Percentiles rank a stretch among this genome's conserved stretches.
Conservation (phyloP, 2,329 filamentous ascomycete species). For the Didymellaceae sp. region DNA sequence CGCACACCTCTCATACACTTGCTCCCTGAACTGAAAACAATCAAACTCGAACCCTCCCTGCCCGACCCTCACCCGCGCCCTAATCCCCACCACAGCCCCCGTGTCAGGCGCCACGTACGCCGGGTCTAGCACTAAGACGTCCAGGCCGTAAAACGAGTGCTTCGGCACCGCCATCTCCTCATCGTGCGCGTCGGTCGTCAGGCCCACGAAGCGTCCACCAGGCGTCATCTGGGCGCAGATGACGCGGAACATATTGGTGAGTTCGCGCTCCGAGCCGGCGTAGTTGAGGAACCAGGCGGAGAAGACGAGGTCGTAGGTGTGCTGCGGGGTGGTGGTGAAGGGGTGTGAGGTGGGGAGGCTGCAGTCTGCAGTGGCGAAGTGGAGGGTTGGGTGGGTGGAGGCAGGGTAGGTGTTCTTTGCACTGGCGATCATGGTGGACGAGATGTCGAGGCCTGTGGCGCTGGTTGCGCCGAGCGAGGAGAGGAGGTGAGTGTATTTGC, state of each 20-base stretch:
- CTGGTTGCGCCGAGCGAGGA: constrained; percentile 27
- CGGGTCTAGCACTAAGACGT: constrained; percentile 28
- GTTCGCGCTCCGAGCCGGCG: constrained; percentile 29
- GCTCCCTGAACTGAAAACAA: constrained; percentile 32
- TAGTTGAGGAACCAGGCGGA: constrained; percentile 44
- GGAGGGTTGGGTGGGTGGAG: constrained; percentile 19
- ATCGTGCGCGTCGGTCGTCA: constrained; percentile 36
- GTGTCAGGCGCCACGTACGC: constrained; percentile 27
- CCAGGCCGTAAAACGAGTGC: constrained; percentile 33
- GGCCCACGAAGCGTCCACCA: constrained; percentile 29
- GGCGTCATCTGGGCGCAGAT: constrained; percentile 25
- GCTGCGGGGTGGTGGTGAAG: not conserved
- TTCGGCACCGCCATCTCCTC: constrained; percentile 23
- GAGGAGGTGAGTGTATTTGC: constrained; percentile 35
- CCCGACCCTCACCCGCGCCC: constrained; percentile 25
- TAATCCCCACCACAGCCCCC: constrained; percentile 27
- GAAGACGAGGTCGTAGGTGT: constrained; percentile 35
- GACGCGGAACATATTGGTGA: constrained; percentile 33
- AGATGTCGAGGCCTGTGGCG: constrained; percentile 39
- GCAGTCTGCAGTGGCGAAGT: constrained; percentile 36
- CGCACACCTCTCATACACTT: constrained; percentile 39
- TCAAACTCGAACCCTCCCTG: constrained; percentile 35
- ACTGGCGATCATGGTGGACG: constrained; percentile 31
- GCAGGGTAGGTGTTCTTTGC: constrained; percentile 28
- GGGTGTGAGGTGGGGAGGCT: constrained; percentile 17